Evolutionary conservation across 2,329 filamentous ascomycete genomes (phyloP).

Genomic region (Stachybotrys chartarum): DNA sequence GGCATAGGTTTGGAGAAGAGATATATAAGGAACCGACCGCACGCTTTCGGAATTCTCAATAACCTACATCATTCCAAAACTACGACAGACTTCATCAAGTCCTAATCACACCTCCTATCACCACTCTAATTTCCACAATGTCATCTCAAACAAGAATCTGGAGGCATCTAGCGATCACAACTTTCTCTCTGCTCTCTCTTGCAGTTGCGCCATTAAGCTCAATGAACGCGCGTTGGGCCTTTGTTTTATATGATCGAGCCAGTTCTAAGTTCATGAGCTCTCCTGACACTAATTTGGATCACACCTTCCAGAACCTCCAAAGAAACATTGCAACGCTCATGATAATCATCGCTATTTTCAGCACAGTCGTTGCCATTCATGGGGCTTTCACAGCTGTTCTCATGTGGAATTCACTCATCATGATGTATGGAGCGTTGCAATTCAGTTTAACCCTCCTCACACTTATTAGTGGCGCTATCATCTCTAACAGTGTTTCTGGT

Average conservation of each 20-base stretch:
- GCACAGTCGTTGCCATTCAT: neutral
- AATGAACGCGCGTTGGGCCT: neutral
- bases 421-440: neutral
- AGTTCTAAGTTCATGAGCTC: neutral
- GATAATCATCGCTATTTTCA: neutral
- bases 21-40: neutral
- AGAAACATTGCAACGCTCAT: neutral
- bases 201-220: neutral
- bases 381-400: neutral
- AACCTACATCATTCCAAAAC: neutral
- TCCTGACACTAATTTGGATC: neutral
- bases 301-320: neutral
- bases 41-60: neutral
- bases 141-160: neutral
- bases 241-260: neutral
- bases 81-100: neutral
- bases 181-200: neutral
- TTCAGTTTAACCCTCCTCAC: neutral
- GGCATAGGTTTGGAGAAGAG: neutral
- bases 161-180: neutral
- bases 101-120: neutral
- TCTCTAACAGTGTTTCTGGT: neutral
- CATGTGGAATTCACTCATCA: neutral
- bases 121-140: neutral
- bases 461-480: neutral